A percentile compares a stretch with the other conserved stretches of the same genome.
Conservation (phyloP, 2,329 filamentous ascomycete genomes). For the Graphilbum ipis-grandicollis region DNA sequence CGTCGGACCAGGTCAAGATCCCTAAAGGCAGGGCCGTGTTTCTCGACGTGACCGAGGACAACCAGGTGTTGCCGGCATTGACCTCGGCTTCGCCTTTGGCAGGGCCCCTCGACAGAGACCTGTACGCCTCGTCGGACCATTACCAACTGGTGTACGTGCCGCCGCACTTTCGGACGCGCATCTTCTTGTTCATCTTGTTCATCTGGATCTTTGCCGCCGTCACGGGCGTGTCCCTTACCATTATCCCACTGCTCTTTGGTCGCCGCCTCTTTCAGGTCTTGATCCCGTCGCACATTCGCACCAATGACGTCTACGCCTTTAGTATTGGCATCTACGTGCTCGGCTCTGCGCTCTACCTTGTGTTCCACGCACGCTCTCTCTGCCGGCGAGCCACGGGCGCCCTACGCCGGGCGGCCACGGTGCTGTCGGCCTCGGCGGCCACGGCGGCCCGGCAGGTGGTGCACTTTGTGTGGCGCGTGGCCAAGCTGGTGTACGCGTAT, state of each 20-base stretch:
- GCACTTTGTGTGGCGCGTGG: slow-evolving; percentile 15
- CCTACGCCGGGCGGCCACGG: slow-evolving; percentile 10
- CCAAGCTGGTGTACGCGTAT: slow-evolving; percentile 55
- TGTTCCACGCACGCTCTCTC: slow-evolving; percentile 31
- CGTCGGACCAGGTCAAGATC: slow-evolving; percentile 87
- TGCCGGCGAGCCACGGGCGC: slow-evolving; percentile 16
- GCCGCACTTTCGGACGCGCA: slow-evolving; percentile 62
- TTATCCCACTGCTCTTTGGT: slow-evolving; percentile 74
- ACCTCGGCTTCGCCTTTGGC: background rate
- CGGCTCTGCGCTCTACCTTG: slow-evolving; percentile 46
- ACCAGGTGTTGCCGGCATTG: slow-evolving; percentile 45
- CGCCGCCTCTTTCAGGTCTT: slow-evolving; percentile 58
- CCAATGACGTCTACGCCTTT: slow-evolving; percentile 95
- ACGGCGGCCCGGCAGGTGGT: slow-evolving; percentile 15
- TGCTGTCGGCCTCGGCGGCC: slow-evolving; percentile 12
- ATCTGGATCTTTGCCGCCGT: slow-evolving; percentile 89
- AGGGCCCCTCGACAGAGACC: background rate
- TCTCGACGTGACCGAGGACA: slow-evolving; percentile 51
- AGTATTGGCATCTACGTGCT: slow-evolving; percentile 76
- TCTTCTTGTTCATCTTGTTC: slow-evolving; percentile 70
- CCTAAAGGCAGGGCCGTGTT: slow-evolving; percentile 74
- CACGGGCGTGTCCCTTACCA: slow-evolving; percentile 70
- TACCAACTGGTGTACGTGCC: slow-evolving; percentile 68
- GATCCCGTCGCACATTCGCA: slow-evolving; percentile 52
- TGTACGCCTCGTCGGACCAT: slow-evolving; percentile 34